Conservation (phyloP, 768 basidiomycete species). For the Cystofilobasidium macerans region DNA sequence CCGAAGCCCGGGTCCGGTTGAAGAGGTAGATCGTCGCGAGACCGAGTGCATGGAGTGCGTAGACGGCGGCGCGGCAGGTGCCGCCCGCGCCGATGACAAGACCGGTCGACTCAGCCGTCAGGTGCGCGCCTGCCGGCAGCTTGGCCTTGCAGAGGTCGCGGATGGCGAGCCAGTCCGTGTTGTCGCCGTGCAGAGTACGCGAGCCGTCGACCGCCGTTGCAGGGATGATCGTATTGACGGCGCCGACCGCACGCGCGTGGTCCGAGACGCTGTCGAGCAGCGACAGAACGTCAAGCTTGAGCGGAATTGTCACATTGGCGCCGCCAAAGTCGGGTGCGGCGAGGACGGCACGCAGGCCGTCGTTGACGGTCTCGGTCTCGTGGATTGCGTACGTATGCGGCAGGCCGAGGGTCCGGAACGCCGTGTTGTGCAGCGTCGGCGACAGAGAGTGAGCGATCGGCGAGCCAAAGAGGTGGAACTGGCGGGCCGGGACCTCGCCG, state of each 20-base stretch:
- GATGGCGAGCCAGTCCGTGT: slow-evolving; percentile 93
- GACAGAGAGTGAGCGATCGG: slow-evolving; percentile 86
- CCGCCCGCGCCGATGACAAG: slow-evolving; percentile 93
- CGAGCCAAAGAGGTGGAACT: slow-evolving; percentile 77
- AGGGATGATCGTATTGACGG: slow-evolving; percentile 85
- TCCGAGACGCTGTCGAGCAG: slow-evolving; percentile 67
- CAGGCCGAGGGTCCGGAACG: slow-evolving; percentile 64
- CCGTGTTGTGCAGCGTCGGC: slow-evolving; percentile 85
- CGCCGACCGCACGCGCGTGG: slow-evolving; percentile 75
- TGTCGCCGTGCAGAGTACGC: slow-evolving; percentile 68
- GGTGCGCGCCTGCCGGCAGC: slow-evolving; percentile 39
- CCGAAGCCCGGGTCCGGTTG: slow-evolving; percentile 72
- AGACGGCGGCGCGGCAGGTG: slow-evolving; percentile 86
- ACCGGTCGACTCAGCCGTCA: slow-evolving; percentile 44
- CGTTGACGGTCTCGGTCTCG: slow-evolving; percentile 58
- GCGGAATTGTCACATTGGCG: slow-evolving; percentile 91
- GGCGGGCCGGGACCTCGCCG: slow-evolving; percentile 60
- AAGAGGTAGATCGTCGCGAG: slow-evolving; percentile 65
- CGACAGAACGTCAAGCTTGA: slow-evolving; percentile 81
- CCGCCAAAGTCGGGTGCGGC: slow-evolving; percentile 70
- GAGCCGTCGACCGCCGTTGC: slow-evolving; percentile 40
- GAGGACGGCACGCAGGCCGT: slow-evolving; percentile 55
- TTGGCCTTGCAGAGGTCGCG: slow-evolving; percentile 42
- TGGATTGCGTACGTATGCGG: slow-evolving; percentile 71
- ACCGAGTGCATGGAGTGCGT: slow-evolving; percentile 64